Evolutionary conservation across 2,329 filamentous ascomycete species (phyloP).

Genomic region (Colletotrichum euphorbiae): DNA sequence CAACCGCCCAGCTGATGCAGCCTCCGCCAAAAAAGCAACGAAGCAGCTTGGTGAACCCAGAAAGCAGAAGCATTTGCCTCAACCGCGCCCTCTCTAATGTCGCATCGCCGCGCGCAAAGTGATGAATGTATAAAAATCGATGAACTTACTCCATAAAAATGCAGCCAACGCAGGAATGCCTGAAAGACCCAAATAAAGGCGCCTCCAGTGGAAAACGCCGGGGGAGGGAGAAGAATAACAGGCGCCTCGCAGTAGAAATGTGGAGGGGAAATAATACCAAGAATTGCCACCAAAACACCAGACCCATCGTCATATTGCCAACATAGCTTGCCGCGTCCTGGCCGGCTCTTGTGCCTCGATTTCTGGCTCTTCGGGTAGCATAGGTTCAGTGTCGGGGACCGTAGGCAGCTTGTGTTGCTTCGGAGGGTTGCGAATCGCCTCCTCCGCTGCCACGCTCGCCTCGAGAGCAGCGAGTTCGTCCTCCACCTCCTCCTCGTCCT

Average conservation of each 20-base stretch:
- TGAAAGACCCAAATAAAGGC: neutral
- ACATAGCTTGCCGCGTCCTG: conserved; percentile 49
- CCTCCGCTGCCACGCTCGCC: conserved; percentile 43
- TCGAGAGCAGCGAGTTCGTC: conserved; percentile 90
- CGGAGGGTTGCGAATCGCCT: conserved; percentile 31
- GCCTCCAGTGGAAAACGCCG: neutral
- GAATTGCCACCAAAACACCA: no score
- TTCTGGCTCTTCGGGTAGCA: conserved; percentile 42
- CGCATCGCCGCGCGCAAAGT: conserved; percentile 16
- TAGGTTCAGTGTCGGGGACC: conserved; percentile 50
- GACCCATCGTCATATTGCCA: conserved; percentile 47
- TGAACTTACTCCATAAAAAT: conserved; percentile 21
- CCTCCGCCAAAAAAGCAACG: neutral
- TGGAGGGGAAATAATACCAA: no score
- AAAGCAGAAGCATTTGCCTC: neutral
- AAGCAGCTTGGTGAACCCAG: neutral
- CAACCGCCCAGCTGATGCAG: conserved; percentile 5
- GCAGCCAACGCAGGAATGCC: conserved; percentile 20
- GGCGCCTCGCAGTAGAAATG: no score
- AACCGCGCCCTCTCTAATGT: neutral
- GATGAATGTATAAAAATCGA: neutral
- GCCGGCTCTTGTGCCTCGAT: conserved; percentile 30
- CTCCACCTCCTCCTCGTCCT: conserved; percentile 98
- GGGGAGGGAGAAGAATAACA: no score
- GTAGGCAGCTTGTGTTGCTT: conserved; percentile 43